phyloP scores from a whole-genome alignment of 805 yeast genomes.

The Ogataea ganodermae region DNA sequence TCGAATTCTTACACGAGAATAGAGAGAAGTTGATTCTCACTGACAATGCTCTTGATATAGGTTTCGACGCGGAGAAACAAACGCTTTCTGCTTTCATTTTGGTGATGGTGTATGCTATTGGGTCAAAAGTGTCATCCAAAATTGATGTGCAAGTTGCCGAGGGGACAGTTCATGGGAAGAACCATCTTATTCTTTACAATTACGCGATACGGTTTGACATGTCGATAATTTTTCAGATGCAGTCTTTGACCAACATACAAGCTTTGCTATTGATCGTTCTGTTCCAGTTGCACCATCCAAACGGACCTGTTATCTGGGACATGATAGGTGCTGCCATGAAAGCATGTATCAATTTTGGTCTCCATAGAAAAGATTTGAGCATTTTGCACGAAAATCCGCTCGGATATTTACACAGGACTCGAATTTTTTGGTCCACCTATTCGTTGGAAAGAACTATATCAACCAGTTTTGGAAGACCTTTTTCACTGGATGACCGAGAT shows the following conservation, averaged over 20 bases:
- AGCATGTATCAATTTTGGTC: slow-evolving; percentile 21
- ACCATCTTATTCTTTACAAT: slow-evolving; percentile 12
- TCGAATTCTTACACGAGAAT: slow-evolving; percentile 9
- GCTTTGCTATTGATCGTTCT: slow-evolving; percentile 15
- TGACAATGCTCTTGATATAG: neutral
- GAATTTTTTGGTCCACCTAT: slow-evolving; percentile 48
- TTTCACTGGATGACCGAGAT: slow-evolving; percentile 51
- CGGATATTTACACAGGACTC: slow-evolving; percentile 11
- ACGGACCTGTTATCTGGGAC: slow-evolving; percentile 23
- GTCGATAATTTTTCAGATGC: slow-evolving; percentile 9
- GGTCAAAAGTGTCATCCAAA: slow-evolving; percentile 12
- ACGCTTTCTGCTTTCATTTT: slow-evolving; percentile 13
- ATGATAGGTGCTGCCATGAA: slow-evolving; percentile 19
- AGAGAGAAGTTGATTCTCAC: slow-evolving; percentile 7
- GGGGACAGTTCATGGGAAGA: slow-evolving; percentile 1
- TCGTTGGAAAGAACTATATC: slow-evolving; percentile 50
- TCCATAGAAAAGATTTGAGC: slow-evolving; percentile 18
- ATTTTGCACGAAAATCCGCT: slow-evolving; percentile 10
- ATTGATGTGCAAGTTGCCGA: slow-evolving; percentile 1
- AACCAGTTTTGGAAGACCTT: slow-evolving; percentile 49
- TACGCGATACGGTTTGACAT: slow-evolving; percentile 11
- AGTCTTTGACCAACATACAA: slow-evolving; percentile 9
- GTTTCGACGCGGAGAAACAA: neutral
- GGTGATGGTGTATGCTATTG: slow-evolving; percentile 18
- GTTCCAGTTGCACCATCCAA: slow-evolving; percentile 19